These are phyloP conservation scores for Wickerhamomyces mucosus DNA, from an alignment of 805 yeast genomes.

Conservation along the genomic window DNA sequence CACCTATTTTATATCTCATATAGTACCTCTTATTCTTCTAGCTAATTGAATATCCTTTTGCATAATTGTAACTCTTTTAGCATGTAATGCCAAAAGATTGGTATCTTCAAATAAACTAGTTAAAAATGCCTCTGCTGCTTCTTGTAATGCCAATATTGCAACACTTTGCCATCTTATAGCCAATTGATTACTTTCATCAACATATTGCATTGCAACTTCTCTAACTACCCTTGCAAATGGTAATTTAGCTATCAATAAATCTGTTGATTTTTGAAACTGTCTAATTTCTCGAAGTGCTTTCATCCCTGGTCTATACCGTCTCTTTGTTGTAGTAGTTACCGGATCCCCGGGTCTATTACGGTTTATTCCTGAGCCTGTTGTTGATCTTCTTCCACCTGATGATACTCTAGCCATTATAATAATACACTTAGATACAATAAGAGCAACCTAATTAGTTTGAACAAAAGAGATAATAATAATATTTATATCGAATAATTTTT, in stretches of 20 bases:
- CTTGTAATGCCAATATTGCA: conserved; percentile 71
- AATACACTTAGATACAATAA: too few relatives aligned
- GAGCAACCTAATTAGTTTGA: too few relatives aligned
- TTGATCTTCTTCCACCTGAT: conserved; percentile 8
- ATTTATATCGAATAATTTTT: too few relatives aligned
- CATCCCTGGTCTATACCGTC: conserved; percentile 54
- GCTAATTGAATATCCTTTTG: conserved; percentile 76
- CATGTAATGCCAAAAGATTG: conserved; percentile 68
- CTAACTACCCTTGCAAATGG: conserved; percentile 74
- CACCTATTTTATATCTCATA: too few relatives aligned
- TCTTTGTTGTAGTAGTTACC: conserved; percentile 18
- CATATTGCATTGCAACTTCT: conserved; percentile 53
- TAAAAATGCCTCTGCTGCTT: conserved; percentile 71
- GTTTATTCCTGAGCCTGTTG: conserved; percentile 31
- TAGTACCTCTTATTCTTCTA: conserved; percentile 57
- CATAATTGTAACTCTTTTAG: conserved; percentile 79
- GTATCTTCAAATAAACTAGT: conserved; percentile 71
- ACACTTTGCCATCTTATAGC: conserved; percentile 71
- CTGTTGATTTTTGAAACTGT: conserved; percentile 58
- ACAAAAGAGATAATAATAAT: too few relatives aligned
- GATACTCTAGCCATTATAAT: conserved; percentile 7
- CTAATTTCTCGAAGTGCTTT: conserved; percentile 61
- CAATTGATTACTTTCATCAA: conserved; percentile 40
- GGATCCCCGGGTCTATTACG: conserved; percentile 52
- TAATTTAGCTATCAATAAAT: conserved; percentile 54